Evolutionary conservation across 495 filamentous ascomycete genomes (phyloP).

Genomic region (Penicillium bovifimosum): DNA sequence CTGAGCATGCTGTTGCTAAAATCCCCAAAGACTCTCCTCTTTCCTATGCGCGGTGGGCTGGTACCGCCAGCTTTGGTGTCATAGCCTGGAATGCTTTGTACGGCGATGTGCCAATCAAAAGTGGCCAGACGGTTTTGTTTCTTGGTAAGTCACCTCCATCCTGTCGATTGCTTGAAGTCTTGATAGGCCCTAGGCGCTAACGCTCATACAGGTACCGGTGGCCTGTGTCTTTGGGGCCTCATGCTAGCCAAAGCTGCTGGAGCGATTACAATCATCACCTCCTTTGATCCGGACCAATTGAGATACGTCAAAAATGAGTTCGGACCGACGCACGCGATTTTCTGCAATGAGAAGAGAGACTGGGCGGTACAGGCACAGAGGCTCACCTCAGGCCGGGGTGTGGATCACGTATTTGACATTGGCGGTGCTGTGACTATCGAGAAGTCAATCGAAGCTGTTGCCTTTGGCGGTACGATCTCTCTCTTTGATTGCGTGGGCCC

Average conservation of each 20-base stretch:
- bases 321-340: not conserved
- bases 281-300: not conserved
- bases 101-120: slow-evolving; percentile 45
- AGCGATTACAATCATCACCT: slow-evolving; percentile 49
- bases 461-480: slow-evolving; percentile 54
- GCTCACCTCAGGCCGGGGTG: slow-evolving; percentile 51
- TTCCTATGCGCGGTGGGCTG: slow-evolving; percentile 51
- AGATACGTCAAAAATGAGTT: not conserved
- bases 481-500: slow-evolving; percentile 54
- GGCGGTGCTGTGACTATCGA: slow-evolving; percentile 52
- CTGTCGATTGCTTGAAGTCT: not conserved
- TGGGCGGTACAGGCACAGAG: slow-evolving; percentile 61
- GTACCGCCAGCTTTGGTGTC: slow-evolving; percentile 51
- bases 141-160: slow-evolving; percentile 46
- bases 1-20: slow-evolving; percentile 54
- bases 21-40: slow-evolving; percentile 53
- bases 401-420: slow-evolving; percentile 61
- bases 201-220: slow-evolving; percentile 51
- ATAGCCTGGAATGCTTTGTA: slow-evolving; percentile 75
- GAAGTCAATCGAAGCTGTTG: slow-evolving; percentile 52
- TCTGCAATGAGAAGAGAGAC: slow-evolving; percentile 32
- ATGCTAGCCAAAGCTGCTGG: slow-evolving; percentile 73
- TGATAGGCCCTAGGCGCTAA: not conserved
- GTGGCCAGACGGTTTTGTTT: slow-evolving; percentile 59
- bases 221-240: slow-evolving; percentile 64